A percentile compares a stretch with the other conserved stretches of the same genome.
Conservation (phyloP, 306 rosid genomes). For the Boehmeria nivea region DNA sequence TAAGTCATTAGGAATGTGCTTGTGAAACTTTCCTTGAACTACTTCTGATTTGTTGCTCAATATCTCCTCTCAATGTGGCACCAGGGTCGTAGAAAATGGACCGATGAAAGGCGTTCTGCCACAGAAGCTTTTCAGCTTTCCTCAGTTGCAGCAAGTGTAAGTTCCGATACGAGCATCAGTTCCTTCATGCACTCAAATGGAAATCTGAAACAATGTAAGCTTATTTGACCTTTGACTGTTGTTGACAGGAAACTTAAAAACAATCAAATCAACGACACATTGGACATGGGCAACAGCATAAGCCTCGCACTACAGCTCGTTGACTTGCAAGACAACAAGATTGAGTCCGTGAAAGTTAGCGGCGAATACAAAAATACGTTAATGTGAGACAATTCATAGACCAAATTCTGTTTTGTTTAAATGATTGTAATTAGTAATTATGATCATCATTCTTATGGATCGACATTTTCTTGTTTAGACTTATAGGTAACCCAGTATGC, state of each 20-base stretch:
- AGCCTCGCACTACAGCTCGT: constrained; percentile 62
- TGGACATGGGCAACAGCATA: constrained; percentile 62
- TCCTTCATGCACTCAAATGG: neutral
- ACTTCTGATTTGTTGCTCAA: neutral
- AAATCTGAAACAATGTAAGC: constrained; percentile 4
- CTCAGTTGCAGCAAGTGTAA: constrained; percentile 89
- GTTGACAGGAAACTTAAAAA: constrained; percentile 59
- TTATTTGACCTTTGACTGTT: constrained; percentile 5
- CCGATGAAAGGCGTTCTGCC: constrained; percentile 72
- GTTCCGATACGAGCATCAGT: constrained; percentile 20
- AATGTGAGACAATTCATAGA: constrained; percentile 43
- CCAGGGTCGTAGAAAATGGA: constrained; percentile 72
- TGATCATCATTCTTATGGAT: neutral
- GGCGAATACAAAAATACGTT: constrained; percentile 48
- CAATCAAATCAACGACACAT: constrained; percentile 55
- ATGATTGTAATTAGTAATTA: neutral
- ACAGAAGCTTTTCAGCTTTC: constrained; percentile 51
- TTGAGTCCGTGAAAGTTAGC: constrained; percentile 43
- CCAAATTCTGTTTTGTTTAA: neutral
- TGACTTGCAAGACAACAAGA: constrained; percentile 72
- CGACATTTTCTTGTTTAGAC: constrained; percentile 32
- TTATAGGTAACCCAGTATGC: constrained; percentile 84
- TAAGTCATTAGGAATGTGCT: constrained; percentile 35
- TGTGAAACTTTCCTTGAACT: neutral
- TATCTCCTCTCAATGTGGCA: neutral